These are phyloP conservation scores for Entomortierella beljakovae DNA, from an alignment of 192 early-diverging fungal species.

Conservation along the genomic window DNA sequence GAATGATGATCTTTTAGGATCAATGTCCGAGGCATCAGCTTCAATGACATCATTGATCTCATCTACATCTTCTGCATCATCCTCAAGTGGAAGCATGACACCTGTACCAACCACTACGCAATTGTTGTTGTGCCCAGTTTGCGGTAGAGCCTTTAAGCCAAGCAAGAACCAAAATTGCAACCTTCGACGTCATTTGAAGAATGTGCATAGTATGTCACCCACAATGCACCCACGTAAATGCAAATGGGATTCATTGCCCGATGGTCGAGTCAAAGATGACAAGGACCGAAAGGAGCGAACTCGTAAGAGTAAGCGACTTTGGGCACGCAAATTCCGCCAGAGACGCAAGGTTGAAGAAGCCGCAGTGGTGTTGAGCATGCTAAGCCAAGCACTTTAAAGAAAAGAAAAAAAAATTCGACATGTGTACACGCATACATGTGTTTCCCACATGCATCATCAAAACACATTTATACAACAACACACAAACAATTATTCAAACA, in stretches of 20 bases:
- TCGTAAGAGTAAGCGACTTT: conserved; percentile 44
- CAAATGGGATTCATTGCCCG: conserved; percentile 52
- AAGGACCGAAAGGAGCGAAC: conserved; percentile 53
- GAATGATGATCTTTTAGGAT: conserved; percentile 8
- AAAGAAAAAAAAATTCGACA: not conserved
- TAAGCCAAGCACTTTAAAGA: conserved; percentile 45
- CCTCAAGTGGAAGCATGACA: not conserved
- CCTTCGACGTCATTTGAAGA: conserved; percentile 41
- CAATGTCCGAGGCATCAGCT: conserved; percentile 36
- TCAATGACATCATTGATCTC: conserved; percentile 30
- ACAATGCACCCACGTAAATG: conserved; percentile 51
- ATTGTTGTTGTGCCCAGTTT: conserved; percentile 45
- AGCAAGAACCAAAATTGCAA: conserved; percentile 56
- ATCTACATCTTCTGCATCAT: not conserved
- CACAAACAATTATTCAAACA: too few relatives aligned
- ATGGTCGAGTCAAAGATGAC: conserved; percentile 53
- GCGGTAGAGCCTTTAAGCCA: conserved; percentile 50
- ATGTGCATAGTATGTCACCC: conserved; percentile 51
- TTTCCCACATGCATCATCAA: too few relatives aligned
- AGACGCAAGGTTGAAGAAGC: conserved; percentile 51
- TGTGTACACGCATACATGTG: too few relatives aligned
- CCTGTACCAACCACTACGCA: conserved; percentile 26
- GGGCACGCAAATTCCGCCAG: conserved; percentile 54
- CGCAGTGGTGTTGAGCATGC: conserved; percentile 49
- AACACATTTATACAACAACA: too few relatives aligned